Evolutionary conservation across 768 basidiomycete species (phyloP), one percentile per base, ranked within the genome.

Genomic region (Gautieria morchelliformis): DNA sequence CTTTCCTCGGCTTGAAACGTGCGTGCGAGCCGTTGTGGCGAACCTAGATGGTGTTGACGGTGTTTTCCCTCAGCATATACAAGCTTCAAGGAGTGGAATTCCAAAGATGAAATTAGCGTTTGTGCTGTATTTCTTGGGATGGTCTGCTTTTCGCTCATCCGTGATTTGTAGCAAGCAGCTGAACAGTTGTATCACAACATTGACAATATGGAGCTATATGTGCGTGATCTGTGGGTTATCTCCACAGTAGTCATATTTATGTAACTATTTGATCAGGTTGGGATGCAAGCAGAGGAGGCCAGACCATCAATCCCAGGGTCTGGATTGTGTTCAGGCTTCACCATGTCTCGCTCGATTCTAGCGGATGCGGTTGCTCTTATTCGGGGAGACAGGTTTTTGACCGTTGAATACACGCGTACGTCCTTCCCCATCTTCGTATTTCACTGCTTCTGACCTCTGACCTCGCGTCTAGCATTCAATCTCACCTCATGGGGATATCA

Each of bases 271-370:
- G 8, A 17, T 30, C n/a, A 59, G 58, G 61, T 65, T 40, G 67
- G 67, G 41, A 45, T 68, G 44, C 67, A 65, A 55, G 67, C 67
- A 19, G 67, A 67, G 46, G 65, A 67, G 35, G 71, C 83, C 1
- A 93, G 91, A 65, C 84, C 81, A 12, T 72, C 89, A 39, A 76
- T 84, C 20, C 82, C 83, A 0, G 90, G 90, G 52, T 87, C 90
- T 53, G 90, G 90, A 56, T 78, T 93, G 54, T 93, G 90, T 70
- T 89, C 90, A 60, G 84, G 88, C 83, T 92, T 87, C 69, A 93
- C 90, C 10, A 80, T 89, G 64, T 85, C 85, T 63, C 82, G 90
- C 33, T 89, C 90, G 8, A 93, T 93, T 63, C 81, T 93, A 35
- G 81, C 83, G 60, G 90, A 93, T 65, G 90, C 90, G 30, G 86